Evolutionary conservation across 306 rosid species (phyloP), one percentile per base, ranked within the genome.

Genomic region (Quercus ilex): DNA sequence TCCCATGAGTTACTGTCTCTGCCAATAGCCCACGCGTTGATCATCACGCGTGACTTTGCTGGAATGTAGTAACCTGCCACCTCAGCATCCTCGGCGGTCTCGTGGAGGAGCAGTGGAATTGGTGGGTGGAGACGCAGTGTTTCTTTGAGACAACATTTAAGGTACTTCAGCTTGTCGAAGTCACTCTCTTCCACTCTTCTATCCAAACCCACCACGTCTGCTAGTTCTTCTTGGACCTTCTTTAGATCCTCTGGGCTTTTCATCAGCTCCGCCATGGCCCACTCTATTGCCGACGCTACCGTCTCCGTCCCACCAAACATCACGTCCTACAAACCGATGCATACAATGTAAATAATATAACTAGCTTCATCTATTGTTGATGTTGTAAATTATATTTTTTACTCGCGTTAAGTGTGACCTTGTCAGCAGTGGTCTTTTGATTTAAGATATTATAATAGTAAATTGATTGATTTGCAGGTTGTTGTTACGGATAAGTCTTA

Each of bases 251-350:
- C 87, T 12, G 97, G 97, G 80, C 82, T 85, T 77, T 56, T 90
- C 88, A 94, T 92, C 0, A 94, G 41, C 85, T 94, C 96, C 8
- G 97, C 38, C 88, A 94, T 87, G 60, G 91, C 89, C 98, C 98
- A 94, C 74, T 94, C 98, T 2, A 94, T 92, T 1, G 96, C 97
- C 3, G 98, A 94, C 6, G 97, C 98, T 13, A 94, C 97, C 4
- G 98, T 94, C 83, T 94, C 98, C 0, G 98, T 94, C 31, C 98
- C 98, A 41, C 98, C 98, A 25, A 94, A 94, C 98, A 94, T 94
- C 6, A 94, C 97, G 26, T 94, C 98, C 98, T 94, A 77, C 46
- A 8, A 41, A 7, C 46, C 46, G 2, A 8, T 41, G 12, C 10
- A 38, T 38, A 6, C 10, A 38, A 6, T 0, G 2, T 41, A 8